These are phyloP conservation scores for Calonectria pauciramosa DNA, from an alignment of 2,329 filamentous ascomycete species.

Conservation along the genomic window DNA sequence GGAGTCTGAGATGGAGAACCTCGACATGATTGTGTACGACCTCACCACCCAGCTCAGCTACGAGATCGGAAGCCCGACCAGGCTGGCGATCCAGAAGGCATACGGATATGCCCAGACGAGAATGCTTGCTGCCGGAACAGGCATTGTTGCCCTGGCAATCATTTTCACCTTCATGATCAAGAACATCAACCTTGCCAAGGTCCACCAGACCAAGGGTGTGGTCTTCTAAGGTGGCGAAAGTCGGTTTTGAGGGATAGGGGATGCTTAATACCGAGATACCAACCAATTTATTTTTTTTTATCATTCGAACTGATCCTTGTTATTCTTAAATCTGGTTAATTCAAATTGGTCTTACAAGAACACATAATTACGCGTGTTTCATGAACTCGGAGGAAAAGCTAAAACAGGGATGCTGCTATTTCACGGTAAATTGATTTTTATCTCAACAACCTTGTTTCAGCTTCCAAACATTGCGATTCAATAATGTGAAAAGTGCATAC, in stretches of 20 bases:
- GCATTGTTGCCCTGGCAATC: constrained; percentile 49
- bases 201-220: constrained; percentile 65
- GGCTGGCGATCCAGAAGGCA: constrained; percentile 69
- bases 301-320: neutral
- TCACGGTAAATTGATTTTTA: neutral
- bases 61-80: constrained; percentile 57
- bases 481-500: neutral
- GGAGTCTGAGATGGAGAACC: constrained; percentile 47
- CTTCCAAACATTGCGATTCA: neutral
- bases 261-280: neutral
- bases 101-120: constrained; percentile 66
- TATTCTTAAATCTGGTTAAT: neutral
- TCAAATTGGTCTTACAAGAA: neutral
- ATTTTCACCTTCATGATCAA: constrained; percentile 60
- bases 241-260: neutral
- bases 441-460: neutral
- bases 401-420: neutral
- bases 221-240: constrained; percentile 57
- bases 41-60: constrained; percentile 66
- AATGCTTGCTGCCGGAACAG: constrained; percentile 58
- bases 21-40: constrained; percentile 65
- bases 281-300: neutral
- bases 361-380: neutral
- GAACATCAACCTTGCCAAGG: constrained; percentile 64
- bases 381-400: neutral